Conservation (phyloP, 805 yeast genomes). For the Sugiyamaella smithiae region DNA sequence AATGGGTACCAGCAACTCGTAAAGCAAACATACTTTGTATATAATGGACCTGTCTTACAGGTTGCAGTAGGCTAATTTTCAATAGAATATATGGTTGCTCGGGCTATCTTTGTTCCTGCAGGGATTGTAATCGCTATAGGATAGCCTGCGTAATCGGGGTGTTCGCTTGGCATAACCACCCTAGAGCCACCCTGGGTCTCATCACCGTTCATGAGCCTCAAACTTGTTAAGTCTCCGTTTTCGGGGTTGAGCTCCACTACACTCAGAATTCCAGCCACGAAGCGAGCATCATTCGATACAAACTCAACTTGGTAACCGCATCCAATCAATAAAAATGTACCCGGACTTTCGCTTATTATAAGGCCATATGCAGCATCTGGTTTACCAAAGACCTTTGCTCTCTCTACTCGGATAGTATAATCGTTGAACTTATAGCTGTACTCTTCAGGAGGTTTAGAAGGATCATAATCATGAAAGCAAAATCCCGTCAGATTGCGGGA, state of each 20-base stretch:
- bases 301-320: slow-evolving; percentile 17
- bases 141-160: slow-evolving; percentile 18
- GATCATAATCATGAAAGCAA: slow-evolving; percentile 14
- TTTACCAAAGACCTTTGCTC: slow-evolving; percentile 15
- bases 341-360: slow-evolving; percentile 11
- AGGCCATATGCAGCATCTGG: slow-evolving; percentile 22
- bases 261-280: slow-evolving; percentile 5
- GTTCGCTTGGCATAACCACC: slow-evolving; percentile 16
- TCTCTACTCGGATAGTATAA: slow-evolving; percentile 6
- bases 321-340: slow-evolving; percentile 16
- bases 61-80: background rate
- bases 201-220: slow-evolving; percentile 22
- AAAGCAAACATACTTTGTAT: no score
- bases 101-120: slow-evolving; percentile 16
- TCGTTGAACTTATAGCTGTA: slow-evolving; percentile 8
- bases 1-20: no score
- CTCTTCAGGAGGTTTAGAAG: background rate
- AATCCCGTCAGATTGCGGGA: slow-evolving; percentile 14
- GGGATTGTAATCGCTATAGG: slow-evolving; percentile 18
- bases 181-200: slow-evolving; percentile 15
- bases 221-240: slow-evolving; percentile 10
- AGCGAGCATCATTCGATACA: background rate
- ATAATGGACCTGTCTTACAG: no score
- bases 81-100: background rate
- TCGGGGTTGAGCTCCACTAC: slow-evolving; percentile 8